Evolutionary conservation across 164 flowering plant species (phyloP), one percentile per base, ranked within the genome.

Genomic region (Vitis riparia): DNA sequence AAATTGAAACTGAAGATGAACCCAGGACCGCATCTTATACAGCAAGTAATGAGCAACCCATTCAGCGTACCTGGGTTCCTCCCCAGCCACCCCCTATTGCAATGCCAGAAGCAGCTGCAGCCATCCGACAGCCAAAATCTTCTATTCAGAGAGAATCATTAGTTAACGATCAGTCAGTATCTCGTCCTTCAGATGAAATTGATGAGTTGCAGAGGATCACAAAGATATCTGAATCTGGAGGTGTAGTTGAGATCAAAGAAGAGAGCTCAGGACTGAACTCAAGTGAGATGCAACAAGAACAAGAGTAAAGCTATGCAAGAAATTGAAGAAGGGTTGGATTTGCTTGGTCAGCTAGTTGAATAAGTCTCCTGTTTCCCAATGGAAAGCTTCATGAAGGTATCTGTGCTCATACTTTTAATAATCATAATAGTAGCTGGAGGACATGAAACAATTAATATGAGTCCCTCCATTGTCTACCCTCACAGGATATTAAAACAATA

Each of bases 31-130:
- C 59, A 44, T 60, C 87, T 64, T 58, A 71, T 71, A 75, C 75
- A 47, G 72, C 27, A 1, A 37, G 16, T 11, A 71, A 57, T 60
- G 86, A 85, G 23, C 72, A 63, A 32, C 85, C 91, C 13, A 57
- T 73, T 67, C 86, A 70, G 59, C 89, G 91, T 50, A 55, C 86
- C 7, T 96, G 99, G 99, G 91, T 91, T 51, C 98, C 99, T 29
- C 98, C 98, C 48, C 95, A 82, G 74, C 92, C 92, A 7, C 98
- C 99, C 7, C 91, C 95, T 13, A 87, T 96, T 70, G 88, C 78
- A 60, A 87, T 91, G 88, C 80, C 97, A 11, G 98, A 89, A 79
- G 99, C 99, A 52, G 98, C 89, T 23, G 91, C 80, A 67, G 99
- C 99, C 68, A 93, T 96, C 65, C 77, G 98, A 55, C 88, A 90